A percentile compares a stretch with the other conserved stretches of the same genome.
Conservation (phyloP, 2,329 filamentous ascomycete genomes). For the Hypoxylon rubiginosum region DNA sequence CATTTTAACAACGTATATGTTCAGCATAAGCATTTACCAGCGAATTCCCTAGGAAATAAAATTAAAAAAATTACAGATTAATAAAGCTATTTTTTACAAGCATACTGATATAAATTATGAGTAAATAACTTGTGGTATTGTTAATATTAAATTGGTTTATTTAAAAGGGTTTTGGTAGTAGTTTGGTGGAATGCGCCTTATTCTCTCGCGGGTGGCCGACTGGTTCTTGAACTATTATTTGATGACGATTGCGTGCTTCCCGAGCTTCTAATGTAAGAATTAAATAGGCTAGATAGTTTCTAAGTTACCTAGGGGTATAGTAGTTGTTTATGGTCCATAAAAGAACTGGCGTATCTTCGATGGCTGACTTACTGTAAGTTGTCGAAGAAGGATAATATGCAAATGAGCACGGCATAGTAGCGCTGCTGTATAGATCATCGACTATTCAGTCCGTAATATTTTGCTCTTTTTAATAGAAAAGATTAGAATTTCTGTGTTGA, state of each 20-base stretch:
- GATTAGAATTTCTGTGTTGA: conserved; percentile 17
- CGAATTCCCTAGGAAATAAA: too few relatives aligned
- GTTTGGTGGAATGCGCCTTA: too few relatives aligned
- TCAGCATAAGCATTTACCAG: too few relatives aligned
- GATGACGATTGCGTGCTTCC: conserved; percentile 38
- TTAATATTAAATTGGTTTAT: too few relatives aligned
- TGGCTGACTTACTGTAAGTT: background rate
- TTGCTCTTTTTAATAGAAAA: background rate
- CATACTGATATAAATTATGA: too few relatives aligned
- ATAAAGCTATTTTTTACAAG: too few relatives aligned
- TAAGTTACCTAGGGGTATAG: background rate
- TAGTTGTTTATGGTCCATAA: background rate
- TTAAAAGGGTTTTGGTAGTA: too few relatives aligned
- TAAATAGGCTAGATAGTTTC: conserved; percentile 7
- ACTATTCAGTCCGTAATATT: background rate
- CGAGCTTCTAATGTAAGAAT: conserved; percentile 16
- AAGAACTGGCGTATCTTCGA: background rate
- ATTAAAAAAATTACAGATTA: too few relatives aligned
- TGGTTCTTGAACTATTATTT: conserved; percentile 29
- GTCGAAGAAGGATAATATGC: background rate
- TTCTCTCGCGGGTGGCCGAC: too few relatives aligned
- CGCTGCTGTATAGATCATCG: background rate
- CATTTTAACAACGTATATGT: too few relatives aligned
- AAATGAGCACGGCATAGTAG: background rate
- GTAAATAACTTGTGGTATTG: too few relatives aligned